Evolutionary conservation across 2,329 filamentous ascomycete species (phyloP).

Genomic region (Juglanconis oblonga): DNA sequence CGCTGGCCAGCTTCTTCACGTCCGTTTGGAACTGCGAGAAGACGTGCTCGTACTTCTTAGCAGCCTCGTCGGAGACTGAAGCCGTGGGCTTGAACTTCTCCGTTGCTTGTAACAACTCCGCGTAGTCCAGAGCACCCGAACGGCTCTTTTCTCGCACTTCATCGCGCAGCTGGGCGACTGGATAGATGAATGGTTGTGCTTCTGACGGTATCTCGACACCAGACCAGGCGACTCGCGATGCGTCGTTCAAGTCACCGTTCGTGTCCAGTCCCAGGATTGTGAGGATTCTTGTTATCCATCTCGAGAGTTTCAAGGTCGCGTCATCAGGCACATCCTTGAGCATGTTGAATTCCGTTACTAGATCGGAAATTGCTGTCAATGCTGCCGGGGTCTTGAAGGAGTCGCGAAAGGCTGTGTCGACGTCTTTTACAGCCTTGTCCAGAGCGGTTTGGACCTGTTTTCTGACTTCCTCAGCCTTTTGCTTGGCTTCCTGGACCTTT

Average conservation of each 20-base stretch:
- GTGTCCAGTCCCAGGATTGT: slow-evolving; percentile 63
- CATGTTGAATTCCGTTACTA: slow-evolving; percentile 63
- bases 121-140: slow-evolving; percentile 36
- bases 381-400: slow-evolving; percentile 67
- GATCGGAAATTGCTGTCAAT: slow-evolving; percentile 59
- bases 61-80: slow-evolving; percentile 13
- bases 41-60: slow-evolving; percentile 27
- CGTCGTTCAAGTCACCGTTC: slow-evolving; percentile 33
- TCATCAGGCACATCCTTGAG: slow-evolving; percentile 23
- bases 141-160: slow-evolving; percentile 31
- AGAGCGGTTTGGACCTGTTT: slow-evolving; percentile 43
- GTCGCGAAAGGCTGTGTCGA: slow-evolving; percentile 61
- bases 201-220: slow-evolving; percentile 60
- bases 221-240: slow-evolving; percentile 57
- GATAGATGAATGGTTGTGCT: slow-evolving; percentile 60
- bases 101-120: slow-evolving; percentile 18
- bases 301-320: slow-evolving; percentile 38
- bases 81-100: slow-evolving; percentile 18
- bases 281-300: slow-evolving; percentile 63
- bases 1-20: slow-evolving; percentile 38
- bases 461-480: slow-evolving; percentile 14
- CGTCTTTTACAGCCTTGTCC: slow-evolving; percentile 50
- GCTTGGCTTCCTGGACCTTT: slow-evolving; percentile 18
- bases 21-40: slow-evolving; percentile 37
- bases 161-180: slow-evolving; percentile 40